Conservation (phyloP, 495 filamentous ascomycete genomes). For the Cercophora sp. region DNA sequence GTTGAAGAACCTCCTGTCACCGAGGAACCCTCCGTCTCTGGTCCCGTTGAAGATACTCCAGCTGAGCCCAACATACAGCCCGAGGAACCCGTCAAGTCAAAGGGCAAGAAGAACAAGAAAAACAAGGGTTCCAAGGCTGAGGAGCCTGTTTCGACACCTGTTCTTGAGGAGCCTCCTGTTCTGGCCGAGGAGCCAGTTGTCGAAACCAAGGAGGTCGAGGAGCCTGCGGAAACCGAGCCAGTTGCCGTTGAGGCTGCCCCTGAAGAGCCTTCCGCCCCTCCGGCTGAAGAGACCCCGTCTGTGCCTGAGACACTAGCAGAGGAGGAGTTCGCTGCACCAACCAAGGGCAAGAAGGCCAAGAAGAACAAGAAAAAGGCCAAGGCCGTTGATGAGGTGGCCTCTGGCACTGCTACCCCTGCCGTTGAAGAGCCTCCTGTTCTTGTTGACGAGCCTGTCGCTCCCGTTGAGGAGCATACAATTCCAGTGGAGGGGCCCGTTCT, state of each 20-base stretch:
- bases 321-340: neutral
- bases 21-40: neutral
- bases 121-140: constrained; percentile 22
- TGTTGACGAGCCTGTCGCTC: neutral
- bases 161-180: constrained; percentile 23
- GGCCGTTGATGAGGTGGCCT: constrained; percentile 7
- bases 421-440: neutral
- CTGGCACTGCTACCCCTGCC: neutral
- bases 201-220: neutral
- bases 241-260: neutral
- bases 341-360: constrained; percentile 7
- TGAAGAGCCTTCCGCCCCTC: neutral
- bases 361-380: constrained; percentile 24
- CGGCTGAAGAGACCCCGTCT: neutral
- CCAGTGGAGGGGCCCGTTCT: neutral
- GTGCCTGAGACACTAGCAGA: no score
- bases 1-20: constrained; percentile 6
- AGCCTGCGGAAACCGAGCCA: neutral
- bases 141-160: constrained; percentile 17
- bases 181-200: no score
- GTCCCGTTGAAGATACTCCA: constrained; percentile 2
- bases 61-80: neutral
- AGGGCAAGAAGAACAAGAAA: constrained; percentile 35
- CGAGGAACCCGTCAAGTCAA: constrained; percentile 13
- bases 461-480: neutral